Evolutionary conservation across 192 early-diverging fungal genomes (phyloP), one percentile per base, ranked within the genome.

Genomic region (Spizellomyces sp.): DNA sequence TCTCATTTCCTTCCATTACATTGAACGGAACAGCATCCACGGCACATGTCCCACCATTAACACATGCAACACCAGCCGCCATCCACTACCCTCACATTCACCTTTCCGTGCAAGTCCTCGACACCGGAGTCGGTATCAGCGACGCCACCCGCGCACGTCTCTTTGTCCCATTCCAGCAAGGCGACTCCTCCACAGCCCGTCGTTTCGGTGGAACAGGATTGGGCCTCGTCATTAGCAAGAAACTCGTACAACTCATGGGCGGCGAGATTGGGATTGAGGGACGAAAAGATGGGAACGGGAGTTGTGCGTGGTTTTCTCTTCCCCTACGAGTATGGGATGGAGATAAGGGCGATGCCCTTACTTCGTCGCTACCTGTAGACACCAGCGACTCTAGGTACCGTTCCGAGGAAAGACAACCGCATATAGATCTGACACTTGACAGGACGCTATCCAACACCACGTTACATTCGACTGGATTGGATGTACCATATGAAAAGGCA

Each of bases 181-280:
- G 90, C 6, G 94, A 95, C 44, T 47, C 55, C 9, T 59, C 70
- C 27, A 70, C 64, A 1, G 41, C 64, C 42, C 66, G 74, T 70
- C 85, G 88, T 77, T 96, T 91, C 68, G 92, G 92, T 55, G 94
- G 94, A 43, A 95, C 93, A 14, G 93, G 94, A 0, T 78, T 96
- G 19, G 94, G 94, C 0, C 84, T 96, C 22, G 90, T 89, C 44
- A 96, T 96, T 57, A 90, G 87, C 8, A 90, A 89, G 75, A 86
- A 90, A 45, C 79, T 96, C 88, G 44, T 54, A 22, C 42, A 21
- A 10, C 21, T 65, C 6, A 77, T 77, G 75, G 64, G 66, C 10
- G 75, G 75, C 36, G 44, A 58, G 5, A 72, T 72, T 54, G 50
- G 50, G 50, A 54, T 54, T 54, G 50, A 54, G 17, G 50, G 50